Conservation (phyloP, 2,329 filamentous ascomycete species). For the Cercospora sesami region DNA sequence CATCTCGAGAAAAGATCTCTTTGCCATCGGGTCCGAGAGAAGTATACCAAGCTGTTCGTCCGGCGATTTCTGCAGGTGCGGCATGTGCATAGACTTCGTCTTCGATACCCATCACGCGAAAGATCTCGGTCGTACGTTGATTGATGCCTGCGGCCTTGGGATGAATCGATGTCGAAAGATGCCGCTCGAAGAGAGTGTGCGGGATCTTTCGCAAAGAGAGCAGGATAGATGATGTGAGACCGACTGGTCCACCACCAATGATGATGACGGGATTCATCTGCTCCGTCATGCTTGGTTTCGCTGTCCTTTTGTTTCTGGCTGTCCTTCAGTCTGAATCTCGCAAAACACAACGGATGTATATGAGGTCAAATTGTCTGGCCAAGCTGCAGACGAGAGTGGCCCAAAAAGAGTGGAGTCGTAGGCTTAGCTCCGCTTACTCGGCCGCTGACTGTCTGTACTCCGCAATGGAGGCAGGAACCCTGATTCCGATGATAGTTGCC, state of each 20-base stretch:
- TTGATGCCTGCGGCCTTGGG: conserved; percentile 40
- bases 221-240: conserved; percentile 37
- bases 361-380: not conserved
- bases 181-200: conserved; percentile 38
- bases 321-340: too few species aligned
- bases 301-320: too few species aligned
- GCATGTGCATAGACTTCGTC: conserved; percentile 30
- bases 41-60: conserved; percentile 39
- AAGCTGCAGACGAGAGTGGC: not conserved
- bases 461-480: not conserved
- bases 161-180: conserved; percentile 38
- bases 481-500: not conserved
- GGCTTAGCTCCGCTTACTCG: not conserved
- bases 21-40: conserved; percentile 35
- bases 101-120: conserved; percentile 38
- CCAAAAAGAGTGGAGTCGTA: not conserved
- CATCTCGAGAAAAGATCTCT: conserved; percentile 36
- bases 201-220: conserved; percentile 36
- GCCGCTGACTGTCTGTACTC: not conserved
- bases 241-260: conserved; percentile 38
- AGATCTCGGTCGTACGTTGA: conserved; percentile 32
- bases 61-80: conserved; percentile 31
- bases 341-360: not conserved
- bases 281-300: too few species aligned
- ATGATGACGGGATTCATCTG: conserved; percentile 30